Conservation (phyloP, 1,139 yeast species). For the Tardiomyces depauwii region DNA sequence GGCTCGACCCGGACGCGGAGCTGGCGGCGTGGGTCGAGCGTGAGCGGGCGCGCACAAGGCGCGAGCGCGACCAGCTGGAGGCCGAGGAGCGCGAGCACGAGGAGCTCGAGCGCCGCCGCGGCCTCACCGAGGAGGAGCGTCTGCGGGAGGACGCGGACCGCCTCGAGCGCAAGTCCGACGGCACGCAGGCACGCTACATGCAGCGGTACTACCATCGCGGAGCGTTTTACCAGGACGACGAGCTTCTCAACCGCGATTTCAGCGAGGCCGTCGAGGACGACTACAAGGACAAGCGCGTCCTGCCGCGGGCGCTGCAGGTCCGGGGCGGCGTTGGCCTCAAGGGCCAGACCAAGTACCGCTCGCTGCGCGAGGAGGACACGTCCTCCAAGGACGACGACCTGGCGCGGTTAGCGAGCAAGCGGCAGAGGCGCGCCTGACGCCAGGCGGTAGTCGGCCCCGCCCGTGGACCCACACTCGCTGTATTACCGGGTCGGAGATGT, state of each 20-base stretch:
- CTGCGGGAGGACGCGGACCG: constrained; percentile 9
- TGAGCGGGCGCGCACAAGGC: constrained; percentile 30
- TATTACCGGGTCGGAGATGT: not conserved
- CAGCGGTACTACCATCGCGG: constrained; percentile 26
- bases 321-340: constrained; percentile 19
- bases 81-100: constrained; percentile 31
- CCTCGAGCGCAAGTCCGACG: constrained; percentile 7
- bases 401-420: not conserved
- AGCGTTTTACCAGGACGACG: constrained; percentile 27
- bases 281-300: constrained; percentile 17
- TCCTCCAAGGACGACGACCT: not conserved
- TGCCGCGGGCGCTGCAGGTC: constrained; percentile 23
- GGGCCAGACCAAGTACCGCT: constrained; percentile 17
- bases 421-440: not conserved
- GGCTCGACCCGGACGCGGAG: constrained; percentile 39
- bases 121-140: constrained; percentile 24
- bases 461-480: no score
- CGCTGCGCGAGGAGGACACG: constrained; percentile 21
- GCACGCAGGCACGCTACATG: constrained; percentile 12
- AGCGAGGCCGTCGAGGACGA: constrained; percentile 20
- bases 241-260: constrained; percentile 23
- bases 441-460: no score
- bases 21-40: constrained; percentile 36
- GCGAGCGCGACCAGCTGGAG: constrained; percentile 33
- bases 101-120: constrained; percentile 26